Evolutionary conservation across 225 moss, liverwort and hornwort species (phyloP).

Genomic region (Polytrichum formosum): DNA sequence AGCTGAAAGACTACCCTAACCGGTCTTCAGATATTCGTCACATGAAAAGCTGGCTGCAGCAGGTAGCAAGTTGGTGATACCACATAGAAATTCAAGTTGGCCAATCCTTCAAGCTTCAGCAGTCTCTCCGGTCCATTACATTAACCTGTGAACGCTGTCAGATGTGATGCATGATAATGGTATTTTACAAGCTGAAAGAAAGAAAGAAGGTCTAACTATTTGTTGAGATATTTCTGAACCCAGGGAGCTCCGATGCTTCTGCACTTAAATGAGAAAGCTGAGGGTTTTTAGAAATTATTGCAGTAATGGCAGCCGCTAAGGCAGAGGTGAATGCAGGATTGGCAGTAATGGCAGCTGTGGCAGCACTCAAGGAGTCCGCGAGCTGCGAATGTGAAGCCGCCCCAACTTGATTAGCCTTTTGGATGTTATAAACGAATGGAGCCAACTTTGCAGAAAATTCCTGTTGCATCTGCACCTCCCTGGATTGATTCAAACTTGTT

Average conservation of each 20-base stretch:
- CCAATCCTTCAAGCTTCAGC: no score
- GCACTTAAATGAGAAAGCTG: background rate
- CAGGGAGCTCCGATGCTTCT: background rate
- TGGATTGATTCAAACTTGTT: constrained; percentile 17
- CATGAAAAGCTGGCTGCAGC: no score
- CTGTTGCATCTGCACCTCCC: constrained; percentile 33
- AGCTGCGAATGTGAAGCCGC: background rate
- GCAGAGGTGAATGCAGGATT: constrained; percentile 40
- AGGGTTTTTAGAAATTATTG: constrained; percentile 24
- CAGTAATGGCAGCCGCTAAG: constrained; percentile 42
- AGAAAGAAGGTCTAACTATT: no score
- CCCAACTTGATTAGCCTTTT: background rate
- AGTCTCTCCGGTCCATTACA: no score
- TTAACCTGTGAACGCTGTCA: no score
- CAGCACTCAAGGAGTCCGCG: constrained; percentile 59
- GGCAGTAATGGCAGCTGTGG: constrained; percentile 57
- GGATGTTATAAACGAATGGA: constrained; percentile 9
- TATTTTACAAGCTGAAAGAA: no score
- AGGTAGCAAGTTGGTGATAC: no score
- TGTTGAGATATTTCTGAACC: no score
- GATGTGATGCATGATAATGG: no score
- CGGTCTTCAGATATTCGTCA: no score
- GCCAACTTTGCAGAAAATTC: constrained; percentile 38
- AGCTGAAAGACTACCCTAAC: no score
- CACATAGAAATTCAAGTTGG: no score